A percentile compares a stretch with the other conserved stretches of the same genome.
phyloP scores from a whole-genome alignment of 257 asterid genomes.

The Solanum piurae region DNA sequence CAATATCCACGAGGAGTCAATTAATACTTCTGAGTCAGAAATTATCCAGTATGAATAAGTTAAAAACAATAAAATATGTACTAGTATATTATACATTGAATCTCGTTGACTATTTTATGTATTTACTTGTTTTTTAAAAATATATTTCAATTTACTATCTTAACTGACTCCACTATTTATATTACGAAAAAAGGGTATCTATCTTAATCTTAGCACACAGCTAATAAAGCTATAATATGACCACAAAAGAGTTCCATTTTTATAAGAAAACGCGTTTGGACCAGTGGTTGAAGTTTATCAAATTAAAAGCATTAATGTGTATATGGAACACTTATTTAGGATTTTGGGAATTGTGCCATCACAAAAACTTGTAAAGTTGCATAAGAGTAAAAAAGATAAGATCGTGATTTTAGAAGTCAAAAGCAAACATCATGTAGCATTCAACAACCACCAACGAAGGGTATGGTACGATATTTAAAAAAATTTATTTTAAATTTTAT shows the following conservation, averaged over 20 bases:
- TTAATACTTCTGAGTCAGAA: background rate
- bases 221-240: background rate
- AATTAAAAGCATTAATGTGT: background rate
- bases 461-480: background rate
- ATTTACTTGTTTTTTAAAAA: accelerated
- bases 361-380: background rate
- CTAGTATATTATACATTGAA: background rate
- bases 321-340: background rate
- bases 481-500: too few relatives aligned
- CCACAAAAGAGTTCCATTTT: background rate
- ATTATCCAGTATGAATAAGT: background rate
- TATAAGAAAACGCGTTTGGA: background rate
- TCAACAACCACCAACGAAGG: background rate
- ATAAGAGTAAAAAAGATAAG: background rate
- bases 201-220: background rate
- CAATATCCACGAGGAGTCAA: background rate
- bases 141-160: background rate
- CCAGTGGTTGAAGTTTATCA: background rate
- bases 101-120: background rate
- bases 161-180: background rate
- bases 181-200: background rate
- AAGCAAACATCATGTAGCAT: background rate
- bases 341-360: background rate
- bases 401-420: background rate
- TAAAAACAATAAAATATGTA: background rate